Evolutionary conservation across 2,329 filamentous ascomycete species (phyloP).

Genomic region (Lithohypha guttulata): DNA sequence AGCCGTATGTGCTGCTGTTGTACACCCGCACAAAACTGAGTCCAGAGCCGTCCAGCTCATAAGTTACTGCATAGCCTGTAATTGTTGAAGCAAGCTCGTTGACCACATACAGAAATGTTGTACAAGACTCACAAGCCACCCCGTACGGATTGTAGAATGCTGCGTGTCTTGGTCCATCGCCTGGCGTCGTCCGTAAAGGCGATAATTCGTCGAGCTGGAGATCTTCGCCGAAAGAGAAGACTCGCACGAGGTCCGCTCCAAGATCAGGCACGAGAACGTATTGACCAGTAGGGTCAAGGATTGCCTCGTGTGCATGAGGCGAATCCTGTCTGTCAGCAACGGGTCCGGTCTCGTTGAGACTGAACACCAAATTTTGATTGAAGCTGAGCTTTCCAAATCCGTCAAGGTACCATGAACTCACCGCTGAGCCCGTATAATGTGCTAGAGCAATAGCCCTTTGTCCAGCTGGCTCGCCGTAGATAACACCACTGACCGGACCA

Average conservation of each 20-base stretch:
- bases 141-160: constrained; percentile 37
- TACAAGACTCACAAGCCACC: constrained; percentile 16
- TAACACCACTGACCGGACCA: constrained; percentile 27
- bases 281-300: constrained; percentile 39
- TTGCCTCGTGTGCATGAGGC: constrained; percentile 45
- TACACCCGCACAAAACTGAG: constrained; percentile 5
- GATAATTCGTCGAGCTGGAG: constrained; percentile 40
- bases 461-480: constrained; percentile 22
- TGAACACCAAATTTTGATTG: constrained; percentile 16
- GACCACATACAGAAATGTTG: constrained; percentile 22
- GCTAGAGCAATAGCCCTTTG: constrained; percentile 21
- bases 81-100: constrained; percentile 18
- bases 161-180: constrained; percentile 45
- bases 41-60: constrained; percentile 11
- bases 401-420: constrained; percentile 2
- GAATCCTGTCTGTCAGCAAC: constrained; percentile 42
- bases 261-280: constrained; percentile 45
- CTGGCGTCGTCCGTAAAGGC: constrained; percentile 32
- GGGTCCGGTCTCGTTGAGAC: constrained; percentile 28
- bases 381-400: neutral
- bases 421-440: constrained; percentile 19
- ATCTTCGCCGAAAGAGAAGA: constrained; percentile 40
- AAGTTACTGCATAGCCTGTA: constrained; percentile 23
- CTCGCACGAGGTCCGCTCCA: constrained; percentile 44
- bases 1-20: constrained; percentile 2